Conservation (phyloP, 2,329 filamentous ascomycete genomes). For the Cladosporium sp. region DNA sequence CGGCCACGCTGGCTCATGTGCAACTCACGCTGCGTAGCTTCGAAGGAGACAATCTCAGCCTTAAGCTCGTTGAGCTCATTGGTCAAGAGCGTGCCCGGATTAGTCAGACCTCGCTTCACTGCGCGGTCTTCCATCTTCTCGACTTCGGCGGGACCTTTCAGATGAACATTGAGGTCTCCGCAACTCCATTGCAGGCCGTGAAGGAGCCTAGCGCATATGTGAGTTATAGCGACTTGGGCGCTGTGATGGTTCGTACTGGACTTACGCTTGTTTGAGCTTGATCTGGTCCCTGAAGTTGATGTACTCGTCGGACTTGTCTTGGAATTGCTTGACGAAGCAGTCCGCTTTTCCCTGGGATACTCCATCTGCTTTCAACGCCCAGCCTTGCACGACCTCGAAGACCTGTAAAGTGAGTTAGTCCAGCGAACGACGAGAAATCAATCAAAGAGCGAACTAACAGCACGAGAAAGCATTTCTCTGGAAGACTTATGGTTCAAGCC, state of each 20-base stretch:
- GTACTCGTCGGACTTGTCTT: background rate
- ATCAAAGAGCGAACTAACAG: background rate
- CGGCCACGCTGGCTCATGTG: background rate
- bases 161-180: background rate
- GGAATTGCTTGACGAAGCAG: background rate
- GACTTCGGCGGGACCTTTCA: background rate
- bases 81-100: background rate
- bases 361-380: background rate
- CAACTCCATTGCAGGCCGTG: background rate
- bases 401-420: background rate
- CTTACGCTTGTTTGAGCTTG: conserved; percentile 13
- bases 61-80: background rate
- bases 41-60: background rate
- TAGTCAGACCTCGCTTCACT: background rate
- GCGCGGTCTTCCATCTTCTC: background rate
- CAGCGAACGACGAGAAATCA: background rate
- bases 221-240: background rate
- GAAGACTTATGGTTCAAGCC: background rate
- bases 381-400: conserved; percentile 13
- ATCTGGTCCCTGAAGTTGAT: background rate
- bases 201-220: background rate
- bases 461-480: background rate
- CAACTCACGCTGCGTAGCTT: background rate
- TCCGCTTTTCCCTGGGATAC: background rate
- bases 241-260: background rate